Base-by-base conservation (phyloP, 1,284 basidiomycete genomes). In the Sphagnurus paluster region DNA sequence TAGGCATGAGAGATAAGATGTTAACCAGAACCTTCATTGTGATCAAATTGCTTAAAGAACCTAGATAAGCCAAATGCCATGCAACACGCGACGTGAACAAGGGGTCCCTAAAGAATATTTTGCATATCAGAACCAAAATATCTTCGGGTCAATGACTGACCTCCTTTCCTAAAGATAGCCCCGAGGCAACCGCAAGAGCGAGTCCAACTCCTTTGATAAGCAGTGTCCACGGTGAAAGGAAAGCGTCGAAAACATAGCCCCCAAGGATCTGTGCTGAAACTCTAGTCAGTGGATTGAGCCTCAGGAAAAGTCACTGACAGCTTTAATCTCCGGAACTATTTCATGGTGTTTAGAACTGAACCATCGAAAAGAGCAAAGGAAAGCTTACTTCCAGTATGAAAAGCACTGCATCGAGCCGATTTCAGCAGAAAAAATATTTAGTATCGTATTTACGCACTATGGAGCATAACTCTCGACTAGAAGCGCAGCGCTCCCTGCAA, bases 141-240 rank as follows among this genome's bases (percentile, higher is more conserved):
- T 16, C 25, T 2, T 36, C 14, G 16, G 14, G 21, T 17, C 2
- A 17, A 3, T 9, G 24, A 39, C 23, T 33, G 40, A 75, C 82
- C 68, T 87, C 84, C 66, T 90, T 90, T 8, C 87, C 87, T 16
- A 90, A 67, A 2, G 84, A 87, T 11, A 90, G 68, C 0, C 87
- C 87, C 8, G 85, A 88, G 0, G 85, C 85, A n/a, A 90, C 87
- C 1, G 86, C 75, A 7, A 93, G 74, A 5, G 87, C 84, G 24
- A 92, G 72, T 5, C 88, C 89, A 36, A 91, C 65, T 0, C 83
- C 80, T 63, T 92, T 92, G 58, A 89, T 87, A 33, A 88, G 66
- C 13, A 89, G 72, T 0, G 82, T 87, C 84, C 83, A 86, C 0
- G 82, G 76, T n/a, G 79, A 75, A 8, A 89, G 70, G 58, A 87